Conservation (phyloP, 2,329 filamentous ascomycete genomes). For the Cytospora piceicola region DNA sequence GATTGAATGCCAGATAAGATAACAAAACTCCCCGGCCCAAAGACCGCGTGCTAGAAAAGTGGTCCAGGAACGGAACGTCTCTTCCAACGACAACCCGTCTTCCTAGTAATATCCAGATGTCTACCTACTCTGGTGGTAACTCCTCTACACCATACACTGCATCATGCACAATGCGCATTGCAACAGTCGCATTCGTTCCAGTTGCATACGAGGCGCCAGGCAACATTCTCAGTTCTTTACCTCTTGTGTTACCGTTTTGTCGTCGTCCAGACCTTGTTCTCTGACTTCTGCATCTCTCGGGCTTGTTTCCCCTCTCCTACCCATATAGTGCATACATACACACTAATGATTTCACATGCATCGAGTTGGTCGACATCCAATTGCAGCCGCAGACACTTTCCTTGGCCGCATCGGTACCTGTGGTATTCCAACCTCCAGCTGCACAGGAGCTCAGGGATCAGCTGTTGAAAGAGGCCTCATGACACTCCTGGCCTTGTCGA, state of each 20-base stretch:
- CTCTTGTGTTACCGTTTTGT: not conserved
- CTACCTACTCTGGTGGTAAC: not conserved
- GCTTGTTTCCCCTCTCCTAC: not conserved
- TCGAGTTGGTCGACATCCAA: slow-evolving; percentile 19
- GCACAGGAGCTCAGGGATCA: slow-evolving; percentile 30
- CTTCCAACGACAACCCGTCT: slow-evolving; percentile 1
- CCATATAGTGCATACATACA: not conserved
- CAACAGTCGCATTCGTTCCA: not conserved
- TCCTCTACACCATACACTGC: too few relatives aligned
- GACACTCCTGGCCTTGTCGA: slow-evolving; percentile 21
- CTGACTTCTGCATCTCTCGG: not conserved
- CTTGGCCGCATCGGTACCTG: slow-evolving; percentile 24
- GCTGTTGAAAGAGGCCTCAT: slow-evolving; percentile 29
- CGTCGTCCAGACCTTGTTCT: not conserved
- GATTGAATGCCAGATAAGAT: not conserved
- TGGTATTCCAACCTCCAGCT: slow-evolving; percentile 18
- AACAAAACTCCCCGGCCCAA: not conserved
- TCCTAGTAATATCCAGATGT: not conserved
- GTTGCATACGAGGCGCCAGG: not conserved
- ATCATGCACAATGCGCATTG: not conserved
- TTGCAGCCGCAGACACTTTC: slow-evolving; percentile 9
- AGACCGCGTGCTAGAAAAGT: slow-evolving; percentile 4
- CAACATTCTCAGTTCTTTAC: not conserved
- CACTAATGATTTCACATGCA: slow-evolving; percentile 25
- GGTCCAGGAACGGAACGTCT: not conserved